Percentiles rank a stretch among this genome's conserved stretches.
Evolutionary conservation across 1,284 basidiomycete genomes (phyloP).

Genomic region (Mycosarcoma mackinlayi): DNA sequence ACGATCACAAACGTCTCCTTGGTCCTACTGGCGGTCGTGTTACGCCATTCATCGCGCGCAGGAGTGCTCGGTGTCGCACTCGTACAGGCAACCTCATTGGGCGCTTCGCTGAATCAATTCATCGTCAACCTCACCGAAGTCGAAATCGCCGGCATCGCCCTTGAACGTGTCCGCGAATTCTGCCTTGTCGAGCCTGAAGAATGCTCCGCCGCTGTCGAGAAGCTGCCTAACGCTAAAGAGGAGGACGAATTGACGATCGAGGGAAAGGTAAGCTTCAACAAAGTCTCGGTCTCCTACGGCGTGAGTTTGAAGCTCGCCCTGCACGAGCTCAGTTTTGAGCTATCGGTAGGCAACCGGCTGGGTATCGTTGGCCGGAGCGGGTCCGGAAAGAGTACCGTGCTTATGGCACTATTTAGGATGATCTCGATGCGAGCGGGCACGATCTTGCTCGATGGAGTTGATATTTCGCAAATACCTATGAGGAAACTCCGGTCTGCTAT

Average conservation of each 20-base stretch:
- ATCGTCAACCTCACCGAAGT: slow-evolving; percentile 61
- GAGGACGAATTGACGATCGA: slow-evolving; percentile 6
- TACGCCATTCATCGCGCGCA: slow-evolving; percentile 39
- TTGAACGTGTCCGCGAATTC: slow-evolving; percentile 66
- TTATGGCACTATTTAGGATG: slow-evolving; percentile 51
- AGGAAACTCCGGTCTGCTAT: slow-evolving; percentile 31
- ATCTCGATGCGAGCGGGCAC: slow-evolving; percentile 37
- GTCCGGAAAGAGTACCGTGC: slow-evolving; percentile 53
- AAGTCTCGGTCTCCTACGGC: slow-evolving; percentile 41
- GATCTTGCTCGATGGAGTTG: slow-evolving; percentile 47
- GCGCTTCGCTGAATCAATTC: slow-evolving; percentile 35
- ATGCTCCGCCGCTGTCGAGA: neutral
- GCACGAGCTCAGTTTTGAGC: slow-evolving; percentile 35
- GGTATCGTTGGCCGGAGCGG: slow-evolving; percentile 53
- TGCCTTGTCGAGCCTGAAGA: slow-evolving; percentile 51
- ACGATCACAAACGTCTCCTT: slow-evolving; percentile 46
- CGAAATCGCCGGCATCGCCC: slow-evolving; percentile 67
- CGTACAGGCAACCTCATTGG: slow-evolving; percentile 55
- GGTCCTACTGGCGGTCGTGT: slow-evolving; percentile 47
- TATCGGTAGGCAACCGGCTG: slow-evolving; percentile 39
- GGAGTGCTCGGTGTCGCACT: slow-evolving; percentile 67
- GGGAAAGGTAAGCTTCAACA: slow-evolving; percentile 23
- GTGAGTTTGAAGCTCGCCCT: slow-evolving; percentile 39
- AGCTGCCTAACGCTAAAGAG: neutral
- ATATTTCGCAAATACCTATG: slow-evolving; percentile 19